Conservation (phyloP, 129 eudicot genomes). For the Sambucus nigra region DNA sequence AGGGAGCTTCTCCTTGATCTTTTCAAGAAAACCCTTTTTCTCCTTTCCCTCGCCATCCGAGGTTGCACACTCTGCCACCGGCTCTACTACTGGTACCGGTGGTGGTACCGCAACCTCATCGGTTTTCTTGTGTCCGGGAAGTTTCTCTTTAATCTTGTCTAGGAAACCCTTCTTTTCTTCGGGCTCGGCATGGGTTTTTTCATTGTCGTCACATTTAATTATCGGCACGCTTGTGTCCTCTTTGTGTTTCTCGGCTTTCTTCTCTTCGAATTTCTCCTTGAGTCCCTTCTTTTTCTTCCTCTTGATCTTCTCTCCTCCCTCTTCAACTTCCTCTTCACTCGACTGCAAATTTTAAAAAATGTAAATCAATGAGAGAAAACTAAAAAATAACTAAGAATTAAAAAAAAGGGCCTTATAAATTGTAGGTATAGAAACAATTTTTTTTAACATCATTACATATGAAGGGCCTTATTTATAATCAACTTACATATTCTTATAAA, state of each 20-base stretch:
- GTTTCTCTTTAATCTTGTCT: conserved; percentile 76
- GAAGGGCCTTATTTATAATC: too few relatives aligned
- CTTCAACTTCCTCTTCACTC: conserved; percentile 66
- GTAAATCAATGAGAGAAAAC: too few relatives aligned
- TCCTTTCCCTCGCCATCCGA: conserved; percentile 43
- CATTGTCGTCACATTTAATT: conserved; percentile 39
- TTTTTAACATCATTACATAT: too few relatives aligned
- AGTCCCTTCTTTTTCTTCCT: conserved; percentile 66
- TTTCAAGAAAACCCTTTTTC: conserved; percentile 78
- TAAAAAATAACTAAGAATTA: too few relatives aligned
- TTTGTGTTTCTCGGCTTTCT: conserved; percentile 25
- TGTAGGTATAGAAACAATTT: too few relatives aligned
- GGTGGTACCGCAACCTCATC: conserved; percentile 32
- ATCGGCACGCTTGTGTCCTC: conserved; percentile 37
- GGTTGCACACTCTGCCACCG: conserved; percentile 10
- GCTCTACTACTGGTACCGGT: conserved; percentile 22
- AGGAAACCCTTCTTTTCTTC: conserved; percentile 80
- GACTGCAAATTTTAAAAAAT: too few relatives aligned
- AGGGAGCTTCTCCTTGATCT: conserved; percentile 81
- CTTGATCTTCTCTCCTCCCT: conserved; percentile 40
- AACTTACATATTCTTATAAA: too few relatives aligned
- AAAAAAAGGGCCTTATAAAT: too few relatives aligned
- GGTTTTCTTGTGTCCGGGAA: conserved; percentile 46
- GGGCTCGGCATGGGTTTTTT: conserved; percentile 13
- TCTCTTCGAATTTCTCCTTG: conserved; percentile 58